Conservation (phyloP, 805 yeast genomes). For the Candida easanensis region DNA sequence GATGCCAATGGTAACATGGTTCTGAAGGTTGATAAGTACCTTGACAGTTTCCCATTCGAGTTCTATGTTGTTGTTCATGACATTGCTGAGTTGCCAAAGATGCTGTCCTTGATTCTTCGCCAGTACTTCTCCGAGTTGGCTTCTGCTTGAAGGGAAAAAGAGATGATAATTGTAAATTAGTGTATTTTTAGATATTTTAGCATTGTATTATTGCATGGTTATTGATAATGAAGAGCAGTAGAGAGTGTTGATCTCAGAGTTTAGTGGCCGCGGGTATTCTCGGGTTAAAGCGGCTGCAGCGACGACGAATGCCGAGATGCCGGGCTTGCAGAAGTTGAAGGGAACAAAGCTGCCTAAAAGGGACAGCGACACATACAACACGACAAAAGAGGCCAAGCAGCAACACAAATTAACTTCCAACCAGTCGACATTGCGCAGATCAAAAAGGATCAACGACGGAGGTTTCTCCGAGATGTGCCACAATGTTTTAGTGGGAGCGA, state of each 20-base stretch:
- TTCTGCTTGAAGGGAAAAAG: slow-evolving; percentile 20
- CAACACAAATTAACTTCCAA: neutral
- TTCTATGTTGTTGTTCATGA: slow-evolving; percentile 92
- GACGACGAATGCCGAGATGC: neutral
- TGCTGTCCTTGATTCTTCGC: slow-evolving; percentile 83
- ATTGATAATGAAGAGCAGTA: neutral
- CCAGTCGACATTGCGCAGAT: neutral
- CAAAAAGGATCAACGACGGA: neutral
- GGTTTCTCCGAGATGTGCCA: neutral
- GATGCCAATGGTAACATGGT: slow-evolving; percentile 68
- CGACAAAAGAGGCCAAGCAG: neutral
- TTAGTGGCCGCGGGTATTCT: neutral
- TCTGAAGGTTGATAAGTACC: slow-evolving; percentile 75
- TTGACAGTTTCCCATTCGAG: slow-evolving; percentile 95
- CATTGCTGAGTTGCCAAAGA: slow-evolving; percentile 85
- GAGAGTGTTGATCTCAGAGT: neutral
- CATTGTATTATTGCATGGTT: slow-evolving; percentile 1
- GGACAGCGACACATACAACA: neutral
- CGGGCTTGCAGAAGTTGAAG: no score
- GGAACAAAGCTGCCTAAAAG: no score
- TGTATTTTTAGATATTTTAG: neutral
- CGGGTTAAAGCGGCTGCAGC: neutral
- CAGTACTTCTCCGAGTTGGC: slow-evolving; percentile 85
- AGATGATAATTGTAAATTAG: neutral
- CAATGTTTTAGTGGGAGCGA: neutral